A percentile compares a stretch with the other conserved stretches of the same genome.
These are phyloP conservation scores for Allium sativum DNA, from an alignment of 106 monocot genomes.

Conservation along the genomic window DNA sequence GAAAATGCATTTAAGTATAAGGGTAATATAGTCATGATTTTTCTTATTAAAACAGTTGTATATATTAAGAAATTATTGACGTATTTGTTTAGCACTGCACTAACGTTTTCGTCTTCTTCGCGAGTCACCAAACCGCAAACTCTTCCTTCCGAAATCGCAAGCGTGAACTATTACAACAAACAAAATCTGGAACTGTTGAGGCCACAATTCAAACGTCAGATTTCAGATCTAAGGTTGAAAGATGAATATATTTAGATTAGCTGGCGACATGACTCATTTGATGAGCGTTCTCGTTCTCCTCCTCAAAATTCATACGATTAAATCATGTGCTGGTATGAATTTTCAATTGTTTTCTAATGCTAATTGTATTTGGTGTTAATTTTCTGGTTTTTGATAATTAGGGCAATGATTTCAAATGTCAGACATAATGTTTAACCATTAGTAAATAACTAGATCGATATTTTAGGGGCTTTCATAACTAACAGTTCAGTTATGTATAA, in stretches of 20 bases:
- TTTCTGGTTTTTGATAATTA: neutral
- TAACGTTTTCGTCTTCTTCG: no score
- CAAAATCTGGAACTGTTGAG: no score
- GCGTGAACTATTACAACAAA: no score
- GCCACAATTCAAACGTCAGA: no score
- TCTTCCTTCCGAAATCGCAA: no score
- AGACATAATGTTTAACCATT: neutral
- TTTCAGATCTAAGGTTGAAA: constrained; percentile 5
- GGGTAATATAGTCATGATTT: no score
- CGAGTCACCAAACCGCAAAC: no score
- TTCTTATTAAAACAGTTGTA: no score
- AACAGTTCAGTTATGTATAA: neutral
- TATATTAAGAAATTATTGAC: no score
- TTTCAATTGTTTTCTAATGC: neutral
- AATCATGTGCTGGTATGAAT: constrained; percentile 68
- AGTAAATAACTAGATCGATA: neutral
- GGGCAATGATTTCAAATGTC: neutral
- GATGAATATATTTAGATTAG: constrained; percentile 89
- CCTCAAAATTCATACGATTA: constrained; percentile 93
- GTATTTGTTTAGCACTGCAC: no score
- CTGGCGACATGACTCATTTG: constrained; percentile 92
- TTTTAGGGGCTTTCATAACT: neutral
- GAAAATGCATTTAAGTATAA: no score
- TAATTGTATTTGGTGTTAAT: neutral
- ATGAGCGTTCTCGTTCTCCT: constrained; percentile 86